Percentiles rank a stretch among this genome's conserved stretches.
Conservation (phyloP, 495 filamentous ascomycete species). For the Aspergillus kassunensis region DNA sequence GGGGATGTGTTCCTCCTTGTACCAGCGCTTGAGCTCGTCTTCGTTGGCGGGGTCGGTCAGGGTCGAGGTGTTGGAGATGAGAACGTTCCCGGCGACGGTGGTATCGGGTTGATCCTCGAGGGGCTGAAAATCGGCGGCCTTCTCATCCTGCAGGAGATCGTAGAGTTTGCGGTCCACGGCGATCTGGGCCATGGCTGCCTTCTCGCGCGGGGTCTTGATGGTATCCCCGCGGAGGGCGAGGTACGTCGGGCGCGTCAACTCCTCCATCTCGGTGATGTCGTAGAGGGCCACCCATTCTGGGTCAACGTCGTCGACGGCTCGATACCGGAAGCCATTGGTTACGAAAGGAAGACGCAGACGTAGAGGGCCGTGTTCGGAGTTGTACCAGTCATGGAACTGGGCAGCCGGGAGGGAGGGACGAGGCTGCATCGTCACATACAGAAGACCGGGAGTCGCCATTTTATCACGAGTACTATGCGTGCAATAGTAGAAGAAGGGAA, state of each 20-base stretch:
- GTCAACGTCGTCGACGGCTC: slow-evolving; percentile 52
- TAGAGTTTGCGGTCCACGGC: slow-evolving; percentile 65
- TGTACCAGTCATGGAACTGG: slow-evolving; percentile 88
- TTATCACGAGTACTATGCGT: slow-evolving; percentile 9
- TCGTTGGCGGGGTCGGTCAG: slow-evolving; percentile 50
- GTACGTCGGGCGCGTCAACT: slow-evolving; percentile 62
- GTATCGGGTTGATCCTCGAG: slow-evolving; percentile 55
- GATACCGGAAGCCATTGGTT: slow-evolving; percentile 73
- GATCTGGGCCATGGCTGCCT: slow-evolving; percentile 70
- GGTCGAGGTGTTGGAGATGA: slow-evolving; percentile 58
- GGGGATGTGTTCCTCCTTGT: slow-evolving; percentile 64
- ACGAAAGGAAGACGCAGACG: slow-evolving; percentile 70
- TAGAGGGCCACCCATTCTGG: slow-evolving; percentile 76
- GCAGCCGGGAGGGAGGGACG: slow-evolving; percentile 54
- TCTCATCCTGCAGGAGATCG: slow-evolving; percentile 54
- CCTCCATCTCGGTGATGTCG: slow-evolving; percentile 70
- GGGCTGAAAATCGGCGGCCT: slow-evolving; percentile 48
- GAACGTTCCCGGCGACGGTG: slow-evolving; percentile 56
- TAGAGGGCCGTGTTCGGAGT: slow-evolving; percentile 80
- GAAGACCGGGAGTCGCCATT: slow-evolving; percentile 55
- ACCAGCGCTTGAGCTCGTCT: slow-evolving; percentile 61
- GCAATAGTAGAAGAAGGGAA: not conserved
- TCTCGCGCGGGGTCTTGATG: slow-evolving; percentile 68
- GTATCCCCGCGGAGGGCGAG: slow-evolving; percentile 57
- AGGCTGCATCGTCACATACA: slow-evolving; percentile 79